Evolutionary conservation across 2,329 filamentous ascomycete genomes (phyloP).

Genomic region (Intubia oerlemansii): DNA sequence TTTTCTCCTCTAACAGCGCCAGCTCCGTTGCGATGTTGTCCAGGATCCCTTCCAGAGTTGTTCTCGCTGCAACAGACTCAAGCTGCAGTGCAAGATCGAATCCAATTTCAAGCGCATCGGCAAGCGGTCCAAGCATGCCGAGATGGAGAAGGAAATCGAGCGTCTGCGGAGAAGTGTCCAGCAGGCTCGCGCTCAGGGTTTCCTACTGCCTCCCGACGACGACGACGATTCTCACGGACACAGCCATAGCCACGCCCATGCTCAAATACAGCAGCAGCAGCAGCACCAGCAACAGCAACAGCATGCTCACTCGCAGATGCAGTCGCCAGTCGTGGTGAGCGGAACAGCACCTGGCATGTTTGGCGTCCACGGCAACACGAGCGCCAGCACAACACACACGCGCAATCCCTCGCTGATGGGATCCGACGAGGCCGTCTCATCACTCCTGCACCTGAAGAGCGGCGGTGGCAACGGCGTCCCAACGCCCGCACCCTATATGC

Average conservation of each 20-base stretch:
- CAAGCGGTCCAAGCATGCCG: conserved; percentile 64
- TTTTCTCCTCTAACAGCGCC: background rate
- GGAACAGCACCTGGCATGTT: too few species aligned
- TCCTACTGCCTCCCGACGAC: conserved; percentile 22
- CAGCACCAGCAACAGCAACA: too few species aligned
- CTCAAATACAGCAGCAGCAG: background rate
- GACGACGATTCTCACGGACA: conserved; percentile 22
- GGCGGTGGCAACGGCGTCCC: conserved; percentile 35
- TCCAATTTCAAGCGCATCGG: conserved; percentile 68
- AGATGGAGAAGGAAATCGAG: conserved; percentile 72
- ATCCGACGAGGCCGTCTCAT: conserved; percentile 47
- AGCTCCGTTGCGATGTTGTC: conserved; percentile 68
- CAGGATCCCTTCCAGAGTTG: conserved; percentile 64
- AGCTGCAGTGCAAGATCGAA: conserved; percentile 69
- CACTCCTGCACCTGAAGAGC: conserved; percentile 42
- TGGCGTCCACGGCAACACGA: too few species aligned
- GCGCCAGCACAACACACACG: conserved; percentile 19
- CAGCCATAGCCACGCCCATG: too few species aligned
- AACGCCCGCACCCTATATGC: too few species aligned
- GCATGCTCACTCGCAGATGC: conserved; percentile 28
- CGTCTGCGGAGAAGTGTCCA: conserved; percentile 39
- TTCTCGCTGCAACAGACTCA: conserved; percentile 57
- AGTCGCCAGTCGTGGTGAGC: conserved; percentile 33
- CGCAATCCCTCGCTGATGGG: conserved; percentile 43
- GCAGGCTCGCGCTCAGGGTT: conserved; percentile 37